Evolutionary conservation across 331 rosid genomes (phyloP).

Genomic region (Saraca asoca): DNA sequence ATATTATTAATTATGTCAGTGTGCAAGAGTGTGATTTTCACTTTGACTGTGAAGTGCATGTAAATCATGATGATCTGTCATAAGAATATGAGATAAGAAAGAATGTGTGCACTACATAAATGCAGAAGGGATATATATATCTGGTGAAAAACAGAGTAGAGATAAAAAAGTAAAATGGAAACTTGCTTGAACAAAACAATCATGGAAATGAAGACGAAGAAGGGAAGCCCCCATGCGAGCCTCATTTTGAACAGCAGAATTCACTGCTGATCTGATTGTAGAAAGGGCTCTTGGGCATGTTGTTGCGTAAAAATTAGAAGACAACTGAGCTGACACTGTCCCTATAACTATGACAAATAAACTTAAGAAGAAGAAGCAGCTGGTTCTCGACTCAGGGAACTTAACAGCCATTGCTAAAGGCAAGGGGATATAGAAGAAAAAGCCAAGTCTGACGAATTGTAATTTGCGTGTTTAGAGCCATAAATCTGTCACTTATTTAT

Average conservation of each 20-base stretch:
- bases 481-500: slow-evolving; percentile 24
- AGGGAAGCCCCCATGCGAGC: slow-evolving; percentile 82
- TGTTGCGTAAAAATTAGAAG: slow-evolving; percentile 44
- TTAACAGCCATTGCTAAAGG: slow-evolving; percentile 30
- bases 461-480: background rate
- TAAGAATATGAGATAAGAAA: too few species aligned
- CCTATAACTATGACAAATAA: slow-evolving; percentile 39
- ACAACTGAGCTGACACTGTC: slow-evolving; percentile 56
- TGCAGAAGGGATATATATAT: too few species aligned
- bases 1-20: too few species aligned
- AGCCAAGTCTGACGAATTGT: background rate
- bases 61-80: too few species aligned
- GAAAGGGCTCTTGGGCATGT: slow-evolving; percentile 59
- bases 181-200: slow-evolving; percentile 86
- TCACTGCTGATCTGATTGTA: slow-evolving; percentile 45
- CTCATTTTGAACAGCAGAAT: slow-evolving; percentile 53
- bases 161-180: background rate
- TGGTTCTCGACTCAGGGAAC: slow-evolving; percentile 3
- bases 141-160: too few species aligned
- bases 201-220: slow-evolving; percentile 90
- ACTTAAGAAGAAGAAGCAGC: slow-evolving; percentile 30
- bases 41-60: too few species aligned
- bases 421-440: background rate
- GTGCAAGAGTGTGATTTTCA: too few species aligned
- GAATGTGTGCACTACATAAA: too few species aligned